Percentiles rank a stretch among this genome's conserved stretches.
Evolutionary conservation across 1,284 basidiomycete species (phyloP).

Genomic region (Tylopilus orsonianus): DNA sequence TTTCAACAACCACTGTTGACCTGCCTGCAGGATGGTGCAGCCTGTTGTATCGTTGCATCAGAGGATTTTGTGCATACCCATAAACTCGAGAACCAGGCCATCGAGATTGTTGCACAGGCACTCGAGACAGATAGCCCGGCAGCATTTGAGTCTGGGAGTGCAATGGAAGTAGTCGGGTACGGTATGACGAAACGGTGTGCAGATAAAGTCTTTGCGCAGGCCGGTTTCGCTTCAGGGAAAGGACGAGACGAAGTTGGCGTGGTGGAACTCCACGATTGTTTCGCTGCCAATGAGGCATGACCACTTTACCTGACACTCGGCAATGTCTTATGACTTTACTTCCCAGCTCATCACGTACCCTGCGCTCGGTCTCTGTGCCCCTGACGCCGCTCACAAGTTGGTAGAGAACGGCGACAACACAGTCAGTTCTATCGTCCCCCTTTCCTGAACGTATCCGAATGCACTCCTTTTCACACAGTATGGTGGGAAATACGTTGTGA

Average conservation of each 20-base stretch:
- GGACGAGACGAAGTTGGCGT: conserved; percentile 80
- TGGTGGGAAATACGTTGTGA: conserved; percentile 85
- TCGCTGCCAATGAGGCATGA: conserved; percentile 71
- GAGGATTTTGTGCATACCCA: conserved; percentile 81
- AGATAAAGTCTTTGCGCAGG: conserved; percentile 70
- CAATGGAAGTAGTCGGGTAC: conserved; percentile 77
- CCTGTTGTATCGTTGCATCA: conserved; percentile 74
- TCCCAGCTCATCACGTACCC: conserved; percentile 77
- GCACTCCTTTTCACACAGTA: conserved; percentile 44
- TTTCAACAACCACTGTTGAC: conserved; percentile 4
- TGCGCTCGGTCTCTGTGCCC: conserved; percentile 73
- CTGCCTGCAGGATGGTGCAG: conserved; percentile 63
- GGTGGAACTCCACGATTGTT: conserved; percentile 85
- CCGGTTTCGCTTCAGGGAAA: conserved; percentile 63
- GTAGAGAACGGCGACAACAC: conserved; percentile 82
- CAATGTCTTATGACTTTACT: background rate
- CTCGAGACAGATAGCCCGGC: conserved; percentile 64
- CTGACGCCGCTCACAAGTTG: conserved; percentile 72
- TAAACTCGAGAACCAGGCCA: conserved; percentile 81
- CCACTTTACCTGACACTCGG: background rate
- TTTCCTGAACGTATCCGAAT: background rate
- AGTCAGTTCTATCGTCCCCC: conserved; percentile 38
- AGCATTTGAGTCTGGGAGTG: conserved; percentile 64
- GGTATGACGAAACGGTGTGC: conserved; percentile 73
- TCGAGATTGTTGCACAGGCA: conserved; percentile 70